phyloP scores from a whole-genome alignment of 768 basidiomycete species.

The Russula dissimulans region DNA sequence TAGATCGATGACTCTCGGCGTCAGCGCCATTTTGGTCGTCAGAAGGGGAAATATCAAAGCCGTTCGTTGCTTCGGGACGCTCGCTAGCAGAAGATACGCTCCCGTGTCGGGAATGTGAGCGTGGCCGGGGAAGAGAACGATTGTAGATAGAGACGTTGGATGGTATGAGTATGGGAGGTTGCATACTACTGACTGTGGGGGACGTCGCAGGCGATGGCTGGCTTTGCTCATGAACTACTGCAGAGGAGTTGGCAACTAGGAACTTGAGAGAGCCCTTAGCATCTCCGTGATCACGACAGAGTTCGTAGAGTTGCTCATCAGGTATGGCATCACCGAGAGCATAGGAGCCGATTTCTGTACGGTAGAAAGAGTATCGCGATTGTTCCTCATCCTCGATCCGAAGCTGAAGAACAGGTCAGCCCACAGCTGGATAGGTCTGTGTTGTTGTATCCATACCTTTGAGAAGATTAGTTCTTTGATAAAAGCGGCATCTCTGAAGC shows the following conservation, averaged over 20 bases:
- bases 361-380: constrained; percentile 67
- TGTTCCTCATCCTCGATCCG: constrained; percentile 82
- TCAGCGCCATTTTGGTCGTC: constrained; percentile 55
- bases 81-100: constrained; percentile 69
- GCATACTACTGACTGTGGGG: constrained; percentile 38
- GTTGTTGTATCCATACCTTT: constrained; percentile 41
- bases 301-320: constrained; percentile 58
- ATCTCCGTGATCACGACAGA: constrained; percentile 69
- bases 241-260: constrained; percentile 60
- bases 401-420: constrained; percentile 36
- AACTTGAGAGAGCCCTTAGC: constrained; percentile 76
- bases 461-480: constrained; percentile 76
- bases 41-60: constrained; percentile 57
- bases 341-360: constrained; percentile 75
- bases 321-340: constrained; percentile 66
- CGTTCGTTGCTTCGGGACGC: constrained; percentile 42
- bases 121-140: constrained; percentile 31
- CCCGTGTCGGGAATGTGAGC: constrained; percentile 43
- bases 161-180: constrained; percentile 45
- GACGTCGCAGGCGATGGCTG: constrained; percentile 27
- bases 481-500: constrained; percentile 52
- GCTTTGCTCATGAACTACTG: constrained; percentile 46
- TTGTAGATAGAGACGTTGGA: constrained; percentile 34
- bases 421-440: not conserved
- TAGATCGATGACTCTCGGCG: constrained; percentile 35